Percentiles rank a stretch among this genome's conserved stretches.
Conservation (phyloP, 768 basidiomycete species). For the Imleria badia region DNA sequence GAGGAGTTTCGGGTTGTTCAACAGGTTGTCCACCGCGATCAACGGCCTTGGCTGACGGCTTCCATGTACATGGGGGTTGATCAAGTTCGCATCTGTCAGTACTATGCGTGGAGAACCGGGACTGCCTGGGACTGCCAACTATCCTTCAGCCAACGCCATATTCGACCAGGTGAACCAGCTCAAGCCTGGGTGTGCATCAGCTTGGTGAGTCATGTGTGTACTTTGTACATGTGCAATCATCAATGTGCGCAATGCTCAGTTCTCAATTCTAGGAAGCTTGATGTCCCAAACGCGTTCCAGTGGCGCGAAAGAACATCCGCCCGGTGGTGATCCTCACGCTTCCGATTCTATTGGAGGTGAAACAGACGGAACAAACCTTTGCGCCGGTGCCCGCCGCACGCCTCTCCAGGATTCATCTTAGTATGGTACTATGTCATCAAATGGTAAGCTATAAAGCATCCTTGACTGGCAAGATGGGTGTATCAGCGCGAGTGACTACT, state of each 20-base stretch:
- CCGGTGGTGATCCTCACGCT: not conserved
- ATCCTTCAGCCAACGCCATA: not conserved
- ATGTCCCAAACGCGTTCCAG: not conserved
- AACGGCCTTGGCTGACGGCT: too few relatives aligned
- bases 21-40: not conserved
- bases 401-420: not conserved
- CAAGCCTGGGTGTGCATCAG: too few relatives aligned
- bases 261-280: not conserved
- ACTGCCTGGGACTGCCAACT: too few relatives aligned
- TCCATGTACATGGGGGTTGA: too few relatives aligned
- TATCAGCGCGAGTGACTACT: not conserved
- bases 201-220: not conserved
- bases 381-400: not conserved
- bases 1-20: not conserved
- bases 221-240: too few relatives aligned
- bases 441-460: not conserved
- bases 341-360: not conserved
- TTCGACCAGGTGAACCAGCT: not conserved
- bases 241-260: too few relatives aligned
- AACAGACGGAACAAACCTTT: not conserved
- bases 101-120: not conserved
- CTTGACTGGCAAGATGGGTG: not conserved
- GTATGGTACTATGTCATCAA: not conserved
- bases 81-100: too few relatives aligned
- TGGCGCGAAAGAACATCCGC: not conserved